Percentiles rank a stretch among this genome's conserved stretches.
Evolutionary conservation across 1,284 basidiomycete genomes (phyloP).

Genomic region (Porodaedalea pini): DNA sequence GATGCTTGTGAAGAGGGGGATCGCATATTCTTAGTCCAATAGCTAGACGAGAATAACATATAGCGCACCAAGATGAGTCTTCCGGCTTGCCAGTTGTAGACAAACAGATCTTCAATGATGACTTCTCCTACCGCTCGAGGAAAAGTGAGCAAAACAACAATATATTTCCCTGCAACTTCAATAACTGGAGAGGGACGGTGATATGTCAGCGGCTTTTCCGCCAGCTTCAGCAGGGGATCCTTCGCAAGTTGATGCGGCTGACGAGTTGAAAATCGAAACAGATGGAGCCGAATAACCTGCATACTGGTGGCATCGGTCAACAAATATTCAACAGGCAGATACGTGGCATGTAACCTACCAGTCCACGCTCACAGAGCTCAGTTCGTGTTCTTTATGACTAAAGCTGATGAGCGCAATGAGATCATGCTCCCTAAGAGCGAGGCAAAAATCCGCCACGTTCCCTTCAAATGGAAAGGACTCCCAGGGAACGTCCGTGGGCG

Average conservation of each 20-base stretch:
- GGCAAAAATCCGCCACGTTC: slow-evolving; percentile 3
- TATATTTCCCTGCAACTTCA: slow-evolving; percentile 8
- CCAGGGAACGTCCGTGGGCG: not conserved
- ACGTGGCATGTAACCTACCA: too few species aligned
- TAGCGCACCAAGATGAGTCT: not conserved
- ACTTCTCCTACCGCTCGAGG: not conserved
- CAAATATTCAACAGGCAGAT: too few species aligned
- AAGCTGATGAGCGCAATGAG: slow-evolving; percentile 6
- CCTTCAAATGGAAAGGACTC: slow-evolving; percentile 1
- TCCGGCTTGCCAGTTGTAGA: slow-evolving; percentile 15
- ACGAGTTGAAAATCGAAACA: slow-evolving; percentile 1
- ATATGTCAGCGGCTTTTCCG: not conserved
- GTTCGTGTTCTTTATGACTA: not conserved
- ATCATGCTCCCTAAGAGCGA: slow-evolving; percentile 13
- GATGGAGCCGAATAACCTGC: not conserved
- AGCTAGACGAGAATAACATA: not conserved
- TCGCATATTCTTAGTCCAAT: not conserved
- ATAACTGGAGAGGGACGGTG: not conserved
- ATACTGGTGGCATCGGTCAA: not conserved
- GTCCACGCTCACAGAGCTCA: not conserved
- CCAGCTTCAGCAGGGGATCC: not conserved
- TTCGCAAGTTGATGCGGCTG: slow-evolving; percentile 8
- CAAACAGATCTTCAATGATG: slow-evolving; percentile 10
- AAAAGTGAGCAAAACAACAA: slow-evolving; percentile 8
- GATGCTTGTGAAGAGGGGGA: not conserved